Evolutionary conservation across 1,284 basidiomycete species (phyloP).

Genomic region (Mycena citricolor): DNA sequence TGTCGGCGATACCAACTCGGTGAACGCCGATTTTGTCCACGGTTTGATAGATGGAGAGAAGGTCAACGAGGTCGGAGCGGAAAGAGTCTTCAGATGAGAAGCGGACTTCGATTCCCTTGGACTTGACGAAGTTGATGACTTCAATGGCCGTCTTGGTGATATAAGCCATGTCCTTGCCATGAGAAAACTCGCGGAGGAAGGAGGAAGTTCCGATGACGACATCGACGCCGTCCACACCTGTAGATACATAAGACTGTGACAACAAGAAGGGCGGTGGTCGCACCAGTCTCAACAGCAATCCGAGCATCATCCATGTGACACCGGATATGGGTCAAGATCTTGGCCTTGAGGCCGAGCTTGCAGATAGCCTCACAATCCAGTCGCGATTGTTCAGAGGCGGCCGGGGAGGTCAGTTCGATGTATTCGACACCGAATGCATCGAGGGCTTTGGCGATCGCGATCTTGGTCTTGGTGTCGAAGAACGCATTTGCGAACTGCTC

Average conservation of each 20-base stretch:
- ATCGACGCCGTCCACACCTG: conserved; percentile 97
- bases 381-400: conserved; percentile 95
- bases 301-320: conserved; percentile 99
- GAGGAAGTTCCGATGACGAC: conserved; percentile 99
- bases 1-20: conserved; percentile 99
- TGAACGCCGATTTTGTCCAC: conserved; percentile 99
- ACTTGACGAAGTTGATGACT: conserved; percentile 99
- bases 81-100: conserved; percentile 99
- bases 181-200: conserved; percentile 98
- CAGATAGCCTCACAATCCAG: conserved; percentile 98
- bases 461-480: conserved; percentile 99
- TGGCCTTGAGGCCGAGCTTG: conserved; percentile 96
- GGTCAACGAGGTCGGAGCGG: conserved; percentile 98
- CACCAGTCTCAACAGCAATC: conserved; percentile 97
- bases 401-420: conserved; percentile 98
- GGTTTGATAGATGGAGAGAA: conserved; percentile 98
- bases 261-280: conserved; percentile 25
- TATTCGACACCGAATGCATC: conserved; percentile 99
- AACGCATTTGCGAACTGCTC: conserved; percentile 99
- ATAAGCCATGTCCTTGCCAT: conserved; percentile 99
- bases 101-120: conserved; percentile 98
- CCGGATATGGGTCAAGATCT: conserved; percentile 98
- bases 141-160: conserved; percentile 99
- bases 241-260: conserved; percentile 12
- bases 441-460: conserved; percentile 96